Base-by-base conservation (phyloP, 2,329 filamentous ascomycete species). In the Mycosphaerella sp. region DNA sequence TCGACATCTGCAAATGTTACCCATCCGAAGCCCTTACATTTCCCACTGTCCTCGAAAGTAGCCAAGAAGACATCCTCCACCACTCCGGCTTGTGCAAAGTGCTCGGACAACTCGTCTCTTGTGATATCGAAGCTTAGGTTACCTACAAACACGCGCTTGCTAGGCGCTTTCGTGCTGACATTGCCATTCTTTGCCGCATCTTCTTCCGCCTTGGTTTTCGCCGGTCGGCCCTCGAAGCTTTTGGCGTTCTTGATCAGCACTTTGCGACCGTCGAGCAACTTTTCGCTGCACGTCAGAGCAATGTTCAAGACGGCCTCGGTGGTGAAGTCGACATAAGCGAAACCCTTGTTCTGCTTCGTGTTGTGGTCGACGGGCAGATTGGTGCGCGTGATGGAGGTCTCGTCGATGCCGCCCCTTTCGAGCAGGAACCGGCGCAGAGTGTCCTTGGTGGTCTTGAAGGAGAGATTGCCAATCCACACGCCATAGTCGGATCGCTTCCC, bases 21-120 rank as follows among this genome's bases (percentile, higher is more conserved):
- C 90, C 93, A 98, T 5, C 85, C 93, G 71, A 86, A 98, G 14
- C 93, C 94, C 73, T 97, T 97, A 75, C 93, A 98, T 73, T 97
- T 98, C 39, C 93, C 93, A 16, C 85, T 85, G 69, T 98, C 94
- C 70, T 97, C 88, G 66, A 98, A 98, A 0, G 90, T 95, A 2
- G 93, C 93, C 59, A 97, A 76, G 71, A 95, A 91, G 58, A 89
- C 79, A 73, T 87, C 87, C 47, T 84, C 81, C 55, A 97, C 81
- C 56, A 84, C 77, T 44, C 93, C 93, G 66, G 91, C 97, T 67
- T 85, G 87, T 43, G 79, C 78, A 68, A 95, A 97, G 66, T 95
- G 88, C 57, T 84, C 78, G 59, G 82, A 76, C 44, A 98, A 71
- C 61, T 88, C 83, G 49, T 95, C 89, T 62, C 91, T 86, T 6